Evolutionary conservation across 2,329 filamentous ascomycete species (phyloP).

Genomic region (Xylaria arbuscula): DNA sequence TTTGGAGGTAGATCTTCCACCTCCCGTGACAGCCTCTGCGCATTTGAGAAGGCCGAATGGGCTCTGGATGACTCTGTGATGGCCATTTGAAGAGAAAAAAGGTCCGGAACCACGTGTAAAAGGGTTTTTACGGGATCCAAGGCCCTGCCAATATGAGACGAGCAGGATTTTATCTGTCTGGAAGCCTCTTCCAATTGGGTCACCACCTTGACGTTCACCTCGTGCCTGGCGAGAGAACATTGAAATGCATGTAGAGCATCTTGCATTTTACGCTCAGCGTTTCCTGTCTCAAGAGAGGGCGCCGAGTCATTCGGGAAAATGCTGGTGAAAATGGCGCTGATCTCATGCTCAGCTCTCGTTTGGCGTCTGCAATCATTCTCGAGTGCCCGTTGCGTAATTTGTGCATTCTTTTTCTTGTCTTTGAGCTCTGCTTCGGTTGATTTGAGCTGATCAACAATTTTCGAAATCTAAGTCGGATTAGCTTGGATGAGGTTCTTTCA

Average conservation of each 20-base stretch:
- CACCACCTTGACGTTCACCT: conserved; percentile 51
- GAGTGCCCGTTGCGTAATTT: conserved; percentile 51
- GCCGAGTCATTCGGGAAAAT: conserved; percentile 66
- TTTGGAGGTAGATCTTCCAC: too few relatives aligned
- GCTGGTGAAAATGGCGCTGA: conserved; percentile 63
- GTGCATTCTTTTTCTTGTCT: conserved; percentile 55
- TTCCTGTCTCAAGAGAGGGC: conserved; percentile 65
- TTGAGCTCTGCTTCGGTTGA: conserved; percentile 56
- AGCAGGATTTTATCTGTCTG: not conserved
- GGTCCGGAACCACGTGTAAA: too few relatives aligned
- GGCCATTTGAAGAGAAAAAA: too few relatives aligned
- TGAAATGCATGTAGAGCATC: conserved; percentile 54
- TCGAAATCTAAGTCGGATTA: conserved; percentile 46
- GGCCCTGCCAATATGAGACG: too few relatives aligned
- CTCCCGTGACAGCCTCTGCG: too few relatives aligned
- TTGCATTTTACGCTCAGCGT: conserved; percentile 54
- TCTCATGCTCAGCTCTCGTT: conserved; percentile 56
- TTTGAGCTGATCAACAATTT: conserved; percentile 59
- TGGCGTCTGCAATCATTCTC: conserved; percentile 53
- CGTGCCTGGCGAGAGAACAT: conserved; percentile 51
- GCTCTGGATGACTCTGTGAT: too few relatives aligned
- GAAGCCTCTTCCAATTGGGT: conserved; percentile 55
- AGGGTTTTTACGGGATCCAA: too few relatives aligned
- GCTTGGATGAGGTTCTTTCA: not conserved
- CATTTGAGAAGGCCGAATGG: too few relatives aligned